These are phyloP conservation scores for Samsoniella hepiali DNA, from an alignment of 2,329 filamentous ascomycete species.

Conservation along the genomic window DNA sequence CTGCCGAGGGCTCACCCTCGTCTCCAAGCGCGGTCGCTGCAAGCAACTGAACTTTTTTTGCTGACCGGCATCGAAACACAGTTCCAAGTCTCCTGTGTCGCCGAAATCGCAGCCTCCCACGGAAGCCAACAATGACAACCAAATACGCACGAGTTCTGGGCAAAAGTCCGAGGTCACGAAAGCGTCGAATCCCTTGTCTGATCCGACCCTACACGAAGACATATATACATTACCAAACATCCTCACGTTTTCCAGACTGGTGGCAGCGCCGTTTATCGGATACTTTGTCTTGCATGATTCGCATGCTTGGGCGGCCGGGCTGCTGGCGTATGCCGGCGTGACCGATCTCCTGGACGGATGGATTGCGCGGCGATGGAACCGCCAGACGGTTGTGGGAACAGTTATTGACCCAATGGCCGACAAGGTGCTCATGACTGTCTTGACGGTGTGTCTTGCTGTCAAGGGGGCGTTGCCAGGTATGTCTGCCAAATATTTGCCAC, in stretches of 20 bases:
- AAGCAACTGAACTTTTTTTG: background rate
- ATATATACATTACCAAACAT: slow-evolving; percentile 97
- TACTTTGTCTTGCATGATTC: slow-evolving; percentile 85
- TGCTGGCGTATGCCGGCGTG: slow-evolving; percentile 90
- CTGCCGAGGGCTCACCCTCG: background rate
- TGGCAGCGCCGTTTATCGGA: slow-evolving; percentile 79
- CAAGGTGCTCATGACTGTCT: slow-evolving; percentile 90
- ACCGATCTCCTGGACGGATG: slow-evolving; percentile 93
- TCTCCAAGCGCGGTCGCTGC: background rate
- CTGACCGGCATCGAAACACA: background rate
- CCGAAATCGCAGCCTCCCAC: background rate
- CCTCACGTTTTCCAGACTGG: slow-evolving; percentile 80
- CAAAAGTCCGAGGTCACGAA: background rate
- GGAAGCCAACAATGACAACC: background rate
- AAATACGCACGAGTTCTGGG: background rate
- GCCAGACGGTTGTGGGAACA: slow-evolving; percentile 90
- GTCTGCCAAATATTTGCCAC: slow-evolving; percentile 29
- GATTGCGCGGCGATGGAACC: slow-evolving; percentile 83
- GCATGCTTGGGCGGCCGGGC: slow-evolving; percentile 70
- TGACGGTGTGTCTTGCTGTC: slow-evolving; percentile 79
- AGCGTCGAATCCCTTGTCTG: background rate
- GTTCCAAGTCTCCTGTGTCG: background rate
- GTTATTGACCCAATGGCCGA: slow-evolving; percentile 97
- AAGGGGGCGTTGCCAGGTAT: slow-evolving; percentile 78
- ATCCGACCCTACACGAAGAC: slow-evolving; percentile 63